Percentiles rank a stretch among this genome's conserved stretches.
phyloP scores from a whole-genome alignment of 176 grass and related monocot species.

The Triticum monococcum region DNA sequence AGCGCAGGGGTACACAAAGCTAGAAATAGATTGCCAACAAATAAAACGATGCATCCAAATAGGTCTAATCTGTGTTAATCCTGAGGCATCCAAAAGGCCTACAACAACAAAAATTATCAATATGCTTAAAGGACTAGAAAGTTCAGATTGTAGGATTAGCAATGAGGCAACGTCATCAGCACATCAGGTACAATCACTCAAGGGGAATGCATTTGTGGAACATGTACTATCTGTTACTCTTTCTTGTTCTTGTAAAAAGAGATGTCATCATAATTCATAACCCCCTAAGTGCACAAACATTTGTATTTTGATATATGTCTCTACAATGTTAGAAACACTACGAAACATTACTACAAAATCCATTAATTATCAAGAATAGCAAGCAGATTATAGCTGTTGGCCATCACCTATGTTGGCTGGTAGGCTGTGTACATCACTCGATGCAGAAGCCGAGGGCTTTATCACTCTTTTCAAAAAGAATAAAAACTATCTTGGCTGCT shows the following conservation, averaged over 20 bases:
- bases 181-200: not conserved
- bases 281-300: too few species aligned
- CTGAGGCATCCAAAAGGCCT: not conserved
- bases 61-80: not conserved
- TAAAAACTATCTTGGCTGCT: not conserved
- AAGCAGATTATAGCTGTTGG: not conserved
- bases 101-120: slow-evolving; percentile 4
- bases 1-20: not conserved
- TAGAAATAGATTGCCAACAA: not conserved
- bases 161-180: not conserved
- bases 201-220: not conserved
- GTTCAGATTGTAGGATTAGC: not conserved
- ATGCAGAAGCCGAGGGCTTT: too few species aligned
- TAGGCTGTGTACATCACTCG: too few species aligned
- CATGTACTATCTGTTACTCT: not conserved
- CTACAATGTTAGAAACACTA: not conserved
- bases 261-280: too few species aligned
- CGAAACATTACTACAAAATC: not conserved
- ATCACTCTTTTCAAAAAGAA: too few species aligned
- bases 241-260: not conserved
- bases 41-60: slow-evolving; percentile 6
- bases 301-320: too few species aligned
- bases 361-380: not conserved
- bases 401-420: not conserved
- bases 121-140: not conserved